Conservation (phyloP, 1,284 basidiomycete species). For the Tylopilus sp. region DNA sequence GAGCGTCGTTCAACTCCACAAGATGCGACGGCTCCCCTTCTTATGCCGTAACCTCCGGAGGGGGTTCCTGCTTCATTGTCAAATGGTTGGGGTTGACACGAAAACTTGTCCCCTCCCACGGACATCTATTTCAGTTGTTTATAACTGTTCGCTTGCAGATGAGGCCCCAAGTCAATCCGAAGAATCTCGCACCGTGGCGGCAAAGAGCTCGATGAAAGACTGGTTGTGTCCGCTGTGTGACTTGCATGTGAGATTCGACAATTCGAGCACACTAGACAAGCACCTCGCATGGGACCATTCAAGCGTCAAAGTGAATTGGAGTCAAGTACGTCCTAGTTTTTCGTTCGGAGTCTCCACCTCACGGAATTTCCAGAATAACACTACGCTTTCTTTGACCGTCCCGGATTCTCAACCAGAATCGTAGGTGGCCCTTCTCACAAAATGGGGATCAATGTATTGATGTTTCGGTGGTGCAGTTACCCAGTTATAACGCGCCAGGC, state of each 20-base stretch:
- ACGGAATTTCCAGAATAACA: slow-evolving; percentile 14
- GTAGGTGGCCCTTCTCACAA: slow-evolving; percentile 14
- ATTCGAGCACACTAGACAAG: slow-evolving; percentile 45
- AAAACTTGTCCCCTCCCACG: slow-evolving; percentile 14
- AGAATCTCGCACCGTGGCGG: neutral
- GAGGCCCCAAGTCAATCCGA: slow-evolving; percentile 3
- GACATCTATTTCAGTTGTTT: slow-evolving; percentile 31
- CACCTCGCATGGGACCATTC: slow-evolving; percentile 58
- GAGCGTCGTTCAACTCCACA: slow-evolving; percentile 19
- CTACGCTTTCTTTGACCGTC: slow-evolving; percentile 20
- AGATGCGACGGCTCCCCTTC: slow-evolving; percentile 46
- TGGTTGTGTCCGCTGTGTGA: slow-evolving; percentile 65
- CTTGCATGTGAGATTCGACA: slow-evolving; percentile 46
- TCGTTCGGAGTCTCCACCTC: neutral
- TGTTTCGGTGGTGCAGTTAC: slow-evolving; percentile 2
- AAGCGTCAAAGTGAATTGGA: slow-evolving; percentile 44
- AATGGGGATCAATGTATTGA: neutral
- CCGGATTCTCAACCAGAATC: slow-evolving; percentile 8
- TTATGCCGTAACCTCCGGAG: slow-evolving; percentile 45
- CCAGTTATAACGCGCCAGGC: slow-evolving; percentile 2
- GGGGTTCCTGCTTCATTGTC: slow-evolving; percentile 43
- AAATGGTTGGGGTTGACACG: slow-evolving; percentile 17
- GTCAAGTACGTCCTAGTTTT: slow-evolving; percentile 22
- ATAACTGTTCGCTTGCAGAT: slow-evolving; percentile 11
- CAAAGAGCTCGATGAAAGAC: slow-evolving; percentile 23